A percentile compares a stretch with the other conserved stretches of the same genome.
Evolutionary conservation across 176 grass and related monocot species (phyloP).

Genomic region (Luzula sylvatica): DNA sequence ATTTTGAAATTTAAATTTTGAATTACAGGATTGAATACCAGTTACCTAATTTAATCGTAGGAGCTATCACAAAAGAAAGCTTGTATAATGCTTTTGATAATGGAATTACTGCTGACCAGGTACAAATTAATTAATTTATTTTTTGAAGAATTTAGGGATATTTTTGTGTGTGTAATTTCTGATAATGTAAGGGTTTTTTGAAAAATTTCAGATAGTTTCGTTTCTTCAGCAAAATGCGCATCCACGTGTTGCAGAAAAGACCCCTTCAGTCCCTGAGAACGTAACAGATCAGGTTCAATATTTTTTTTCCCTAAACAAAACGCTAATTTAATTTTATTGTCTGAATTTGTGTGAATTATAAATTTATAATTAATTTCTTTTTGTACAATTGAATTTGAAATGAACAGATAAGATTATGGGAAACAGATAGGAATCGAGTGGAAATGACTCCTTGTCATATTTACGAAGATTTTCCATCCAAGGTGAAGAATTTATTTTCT

Average conservation of each 20-base stretch:
- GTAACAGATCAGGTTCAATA: slow-evolving; percentile 65
- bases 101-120: slow-evolving; percentile 87
- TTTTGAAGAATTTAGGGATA: neutral
- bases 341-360: neutral
- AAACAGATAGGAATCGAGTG: slow-evolving; percentile 71
- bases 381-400: neutral
- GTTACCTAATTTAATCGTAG: slow-evolving; percentile 82
- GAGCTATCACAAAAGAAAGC: slow-evolving; percentile 92
- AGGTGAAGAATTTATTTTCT: slow-evolving; percentile 31
- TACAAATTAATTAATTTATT: slow-evolving; percentile 14
- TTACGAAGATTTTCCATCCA: slow-evolving; percentile 93
- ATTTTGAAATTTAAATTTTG: neutral
- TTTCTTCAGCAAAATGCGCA: slow-evolving; percentile 90
- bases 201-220: slow-evolving; percentile 55
- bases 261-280: slow-evolving; percentile 59
- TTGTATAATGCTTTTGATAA: slow-evolving; percentile 89
- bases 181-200: neutral
- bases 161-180: neutral
- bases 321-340: too few species aligned
- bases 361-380: neutral
- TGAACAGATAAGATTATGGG: slow-evolving; percentile 86
- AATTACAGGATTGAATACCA: slow-evolving; percentile 78
- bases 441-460: slow-evolving; percentile 49
- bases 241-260: slow-evolving; percentile 68
- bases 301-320: too few species aligned